Conservation (phyloP, 2,329 filamentous ascomycete genomes). For the Neopestalotiopsis sp. region DNA sequence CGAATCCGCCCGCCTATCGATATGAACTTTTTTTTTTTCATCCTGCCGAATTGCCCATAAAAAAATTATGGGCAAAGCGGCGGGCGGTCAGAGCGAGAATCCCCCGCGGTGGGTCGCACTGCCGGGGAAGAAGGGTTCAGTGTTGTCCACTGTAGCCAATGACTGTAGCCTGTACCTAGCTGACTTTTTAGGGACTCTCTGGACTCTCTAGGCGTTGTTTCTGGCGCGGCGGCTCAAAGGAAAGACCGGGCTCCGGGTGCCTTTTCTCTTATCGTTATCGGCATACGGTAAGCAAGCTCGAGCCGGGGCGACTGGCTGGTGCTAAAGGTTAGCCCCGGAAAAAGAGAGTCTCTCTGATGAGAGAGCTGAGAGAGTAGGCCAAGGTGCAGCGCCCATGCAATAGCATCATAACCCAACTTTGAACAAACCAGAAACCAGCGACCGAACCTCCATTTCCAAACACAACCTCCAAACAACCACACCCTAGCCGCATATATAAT, state of each 20-base stretch:
- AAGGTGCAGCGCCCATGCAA: neutral
- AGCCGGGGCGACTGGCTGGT: neutral
- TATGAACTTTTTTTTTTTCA: slow-evolving; percentile 17
- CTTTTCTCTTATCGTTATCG: slow-evolving; percentile 15
- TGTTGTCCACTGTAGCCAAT: slow-evolving; percentile 3
- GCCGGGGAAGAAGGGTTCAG: neutral
- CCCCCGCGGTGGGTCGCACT: slow-evolving; percentile 10
- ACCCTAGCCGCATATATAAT: neutral
- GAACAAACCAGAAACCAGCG: neutral
- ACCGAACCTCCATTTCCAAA: too few species aligned
- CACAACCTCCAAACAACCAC: neutral
- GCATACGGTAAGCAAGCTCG: neutral
- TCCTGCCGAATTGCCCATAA: neutral
- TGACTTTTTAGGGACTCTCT: neutral
- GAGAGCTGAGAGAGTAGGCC: neutral
- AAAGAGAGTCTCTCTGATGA: neutral
- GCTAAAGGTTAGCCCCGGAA: neutral
- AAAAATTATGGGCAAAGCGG: neutral
- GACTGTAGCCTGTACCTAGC: neutral
- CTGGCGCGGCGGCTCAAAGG: slow-evolving; percentile 15
- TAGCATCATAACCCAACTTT: slow-evolving; percentile 6
- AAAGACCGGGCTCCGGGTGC: slow-evolving; percentile 14
- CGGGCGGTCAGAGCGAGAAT: slow-evolving; percentile 12
- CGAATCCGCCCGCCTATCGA: slow-evolving; percentile 7
- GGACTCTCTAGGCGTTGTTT: neutral